Evolutionary conservation across 1,284 basidiomycete species (phyloP), one percentile per base, ranked within the genome.

Genomic region (Tilletia horrida): DNA sequence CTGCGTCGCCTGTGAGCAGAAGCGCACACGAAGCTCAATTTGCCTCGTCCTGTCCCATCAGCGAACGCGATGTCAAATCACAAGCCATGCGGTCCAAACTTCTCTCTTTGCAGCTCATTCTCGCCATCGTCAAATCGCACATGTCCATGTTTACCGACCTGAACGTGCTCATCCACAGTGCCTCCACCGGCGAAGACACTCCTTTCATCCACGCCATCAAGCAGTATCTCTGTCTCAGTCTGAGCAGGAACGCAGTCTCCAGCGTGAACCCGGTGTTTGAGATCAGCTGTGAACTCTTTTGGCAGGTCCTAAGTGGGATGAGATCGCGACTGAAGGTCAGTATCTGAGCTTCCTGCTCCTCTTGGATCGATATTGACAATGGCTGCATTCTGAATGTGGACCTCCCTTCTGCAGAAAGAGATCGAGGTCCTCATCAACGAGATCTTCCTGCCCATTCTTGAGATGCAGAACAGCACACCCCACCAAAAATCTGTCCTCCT

Each of bases 401-500:
- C 25, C 18, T 55, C 9, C 25, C n/a, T 27, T 63, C 63, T 74
- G 44, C 78, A 93, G 92, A 97, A 97, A 90, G 97, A 99, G 84
- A 97, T 98, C 71, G 96, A 97, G 83, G 94, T 99, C 45, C 85
- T 99, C 42, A 84, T 99, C 66, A 96, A 97, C 80, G 96, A 99
- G 81, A 99, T 99, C 76, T 99, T 98, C 85, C 88, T 99, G 68
- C 96, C 96, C 1, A 97, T 99, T 64, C 85, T 99, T 63, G 96
- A 99, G 84, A 97, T 99, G 94, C 89, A 90, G 77, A 97, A 91
- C 23, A 92, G 95, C 11, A 96, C 94, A 0, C 85, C 96, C 65
- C 92, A 92, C 79, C 96, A 81, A 68, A 81, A 81, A 67, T 75
- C 74, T 25, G 78, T 79, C 62, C 67, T 81, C 64, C 73, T 81